Conservation (phyloP, 805 yeast species). For the Metahyphopichia silvanorum region DNA sequence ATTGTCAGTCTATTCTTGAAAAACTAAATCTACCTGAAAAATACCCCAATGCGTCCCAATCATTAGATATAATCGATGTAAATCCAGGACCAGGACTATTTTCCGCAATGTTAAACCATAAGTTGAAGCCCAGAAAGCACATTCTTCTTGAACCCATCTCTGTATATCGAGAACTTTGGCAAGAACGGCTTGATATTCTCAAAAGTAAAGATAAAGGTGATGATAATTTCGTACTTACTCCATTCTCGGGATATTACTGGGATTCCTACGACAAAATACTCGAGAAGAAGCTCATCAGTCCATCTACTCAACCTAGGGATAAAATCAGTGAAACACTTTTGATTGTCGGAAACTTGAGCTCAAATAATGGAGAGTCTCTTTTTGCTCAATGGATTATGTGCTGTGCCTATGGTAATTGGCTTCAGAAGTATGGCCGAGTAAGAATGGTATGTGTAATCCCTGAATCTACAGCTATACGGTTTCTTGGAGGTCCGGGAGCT, state of each 20-base stretch:
- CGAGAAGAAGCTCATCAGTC: constrained; percentile 38
- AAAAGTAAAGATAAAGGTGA: constrained; percentile 18
- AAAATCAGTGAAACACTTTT: constrained; percentile 53
- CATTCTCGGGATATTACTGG: constrained; percentile 68
- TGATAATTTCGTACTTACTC: constrained; percentile 30
- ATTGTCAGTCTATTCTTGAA: constrained; percentile 42
- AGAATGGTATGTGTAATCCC: constrained; percentile 70
- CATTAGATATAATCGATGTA: constrained; percentile 53
- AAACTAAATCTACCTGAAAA: constrained; percentile 40
- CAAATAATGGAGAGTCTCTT: constrained; percentile 60
- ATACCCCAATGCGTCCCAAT: constrained; percentile 30
- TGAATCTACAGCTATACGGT: constrained; percentile 47
- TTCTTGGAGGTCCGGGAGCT: constrained; percentile 55
- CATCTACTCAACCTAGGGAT: constrained; percentile 24
- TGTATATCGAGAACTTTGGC: constrained; percentile 23
- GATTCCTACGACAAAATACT: constrained; percentile 50
- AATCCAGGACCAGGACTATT: constrained; percentile 60
- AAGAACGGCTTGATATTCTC: constrained; percentile 19
- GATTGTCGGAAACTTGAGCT: constrained; percentile 57
- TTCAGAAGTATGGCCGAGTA: constrained; percentile 67
- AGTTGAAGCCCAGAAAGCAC: constrained; percentile 61
- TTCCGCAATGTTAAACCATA: constrained; percentile 59
- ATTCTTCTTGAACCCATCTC: constrained; percentile 55
- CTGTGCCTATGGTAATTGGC: constrained; percentile 68
- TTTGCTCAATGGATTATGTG: constrained; percentile 75